Percentiles rank a stretch among this genome's conserved stretches.
Conservation (phyloP, 345 rosid genomes). For the Triadica sebifera region DNA sequence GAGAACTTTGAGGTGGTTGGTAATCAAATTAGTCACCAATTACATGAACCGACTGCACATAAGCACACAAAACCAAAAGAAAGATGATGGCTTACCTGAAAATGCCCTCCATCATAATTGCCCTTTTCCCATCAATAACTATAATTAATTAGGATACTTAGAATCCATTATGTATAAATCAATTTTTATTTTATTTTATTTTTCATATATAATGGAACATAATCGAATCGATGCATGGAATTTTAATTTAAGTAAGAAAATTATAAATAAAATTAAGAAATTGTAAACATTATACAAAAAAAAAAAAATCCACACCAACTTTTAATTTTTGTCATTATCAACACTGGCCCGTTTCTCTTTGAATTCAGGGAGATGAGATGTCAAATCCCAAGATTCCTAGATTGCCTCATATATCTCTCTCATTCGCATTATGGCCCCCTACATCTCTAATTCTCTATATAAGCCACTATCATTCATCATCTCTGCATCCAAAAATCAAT, state of each 20-base stretch:
- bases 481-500: slow-evolving; percentile 21
- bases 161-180: no score
- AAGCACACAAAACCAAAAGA: slow-evolving; percentile 20
- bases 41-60: slow-evolving; percentile 33
- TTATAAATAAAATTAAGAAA: no score
- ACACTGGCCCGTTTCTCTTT: slow-evolving; percentile 24
- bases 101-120: slow-evolving; percentile 21
- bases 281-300: no score
- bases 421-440: not conserved
- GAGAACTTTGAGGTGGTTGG: slow-evolving; percentile 25
- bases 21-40: slow-evolving; percentile 15
- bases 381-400: slow-evolving; percentile 38
- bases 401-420: slow-evolving; percentile 14
- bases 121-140: not conserved
- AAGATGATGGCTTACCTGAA: slow-evolving; percentile 24
- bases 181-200: no score
- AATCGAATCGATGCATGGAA: no score
- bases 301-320: not conserved
- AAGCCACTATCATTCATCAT: slow-evolving; percentile 27
- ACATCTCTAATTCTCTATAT: slow-evolving; percentile 33
- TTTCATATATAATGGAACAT: no score
- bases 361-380: slow-evolving; percentile 40
- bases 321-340: slow-evolving; percentile 20
- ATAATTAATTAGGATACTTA: no score
- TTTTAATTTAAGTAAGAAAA: no score